Evolutionary conservation across 352 stramenopile genomes (phyloP), one percentile per base, ranked within the genome.

Genomic region (Globisporangium acanthophoron): DNA sequence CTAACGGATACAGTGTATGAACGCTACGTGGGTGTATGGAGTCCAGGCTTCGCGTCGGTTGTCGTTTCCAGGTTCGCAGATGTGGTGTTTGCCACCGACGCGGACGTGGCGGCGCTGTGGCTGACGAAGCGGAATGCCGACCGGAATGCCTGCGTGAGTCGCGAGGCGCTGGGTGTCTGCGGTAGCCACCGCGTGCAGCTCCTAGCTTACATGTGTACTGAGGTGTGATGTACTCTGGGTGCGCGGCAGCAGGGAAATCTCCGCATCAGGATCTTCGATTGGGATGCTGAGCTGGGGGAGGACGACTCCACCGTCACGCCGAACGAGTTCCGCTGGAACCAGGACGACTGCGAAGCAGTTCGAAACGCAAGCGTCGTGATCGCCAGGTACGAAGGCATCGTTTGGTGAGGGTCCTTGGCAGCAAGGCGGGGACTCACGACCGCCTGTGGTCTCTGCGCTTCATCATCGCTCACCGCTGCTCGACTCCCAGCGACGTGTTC

Each of bases 401-500:
- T 16, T 43, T 43, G 43, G 18, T 4, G 18, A 27, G 3, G 43
- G 29, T 43, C 37, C 11, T 16, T 43, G 1, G 37, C 12, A 43
- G 9, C 35, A 21, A 47, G 41, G 8, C 41, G 41, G 7, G 11
- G 41, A 12, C 41, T 47, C 41, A 47, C 16, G 6, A 40, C 11
- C 11, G 8, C 35, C 11, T 40, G 35, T 40, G 9, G 2, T 3
- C 11, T 40, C 35, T 15, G 24, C 24, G 1, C 24, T 40, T 12
- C 8, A 15, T 3, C 0, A 43, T 13, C 37, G 37, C 37, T 43
- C 9, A 24, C 8, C 47, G n/a, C 3, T 63, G 12, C 16, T 15
- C n/a, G 35, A 12, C 37, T 11, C 8, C 16, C 54, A 90, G 80
- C 35, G 78, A 90, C 24, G 74, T 90, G 3, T 85, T 90, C 45